Evolutionary conservation across 805 yeast genomes (phyloP), one percentile per base, ranked within the genome.

Genomic region (Yarrowia osloensis): DNA sequence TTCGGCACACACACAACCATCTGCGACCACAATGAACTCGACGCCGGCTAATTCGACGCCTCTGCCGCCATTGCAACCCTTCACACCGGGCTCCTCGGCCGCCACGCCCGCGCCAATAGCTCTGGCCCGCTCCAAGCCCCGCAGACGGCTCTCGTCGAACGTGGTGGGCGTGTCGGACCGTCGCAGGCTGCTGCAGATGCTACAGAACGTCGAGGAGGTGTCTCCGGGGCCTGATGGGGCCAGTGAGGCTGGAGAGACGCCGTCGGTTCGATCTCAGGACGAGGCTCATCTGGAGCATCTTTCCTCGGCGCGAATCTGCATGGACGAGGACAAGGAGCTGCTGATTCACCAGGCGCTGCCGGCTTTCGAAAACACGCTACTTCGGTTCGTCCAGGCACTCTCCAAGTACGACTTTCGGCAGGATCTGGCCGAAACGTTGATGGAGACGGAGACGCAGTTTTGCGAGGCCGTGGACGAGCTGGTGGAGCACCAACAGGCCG

Each of bases 401-500:
- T 69, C 74, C 17, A 73, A 70, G 33, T 74, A 76, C 68, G 70
- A 70, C 49, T 72, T 75, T 4, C 37, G 71, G 4, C 69, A 68
- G 11, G 70, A 67, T 29, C 72, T 74, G 19, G 78, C 76, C 52
- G 61, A 59, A 1, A 71, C 72, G 28, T 69, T 76, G 19, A 74
- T 76, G 26, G 69, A 46, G 28, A 74, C 73, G 4, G 74, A 74
- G 42, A 40, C 54, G 13, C 67, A 68, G 37, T 70, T 74, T 24
- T 59, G 68, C 22, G 70, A 67, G 29, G 73, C 76, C 21, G 68
- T 76, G 15, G 72, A 70, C 15, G 71, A 69, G 55, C 71, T 78
- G 31, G 59, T 69, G 35, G 70, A 71, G 65, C 80, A 78, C 67
- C 75, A 75, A 68, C 69, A 69, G 29, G 71, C 74, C 4, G 72